Evolutionary conservation across 2,329 filamentous ascomycete species (phyloP).

Genomic region (Hypoxylon sp.): DNA sequence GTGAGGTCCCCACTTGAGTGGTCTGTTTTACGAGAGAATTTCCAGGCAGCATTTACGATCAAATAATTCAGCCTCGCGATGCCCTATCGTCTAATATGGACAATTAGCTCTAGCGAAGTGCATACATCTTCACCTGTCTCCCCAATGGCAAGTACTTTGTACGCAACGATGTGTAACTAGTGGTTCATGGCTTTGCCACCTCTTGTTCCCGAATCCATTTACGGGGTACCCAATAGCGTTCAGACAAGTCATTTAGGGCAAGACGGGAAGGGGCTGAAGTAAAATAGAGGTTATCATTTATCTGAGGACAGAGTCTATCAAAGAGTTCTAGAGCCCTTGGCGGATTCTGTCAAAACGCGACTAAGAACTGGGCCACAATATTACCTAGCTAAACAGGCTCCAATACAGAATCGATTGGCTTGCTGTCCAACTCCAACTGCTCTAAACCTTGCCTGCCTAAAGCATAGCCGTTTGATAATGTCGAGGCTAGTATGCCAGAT

Average conservation of each 20-base stretch:
- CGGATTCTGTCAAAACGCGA: conserved; percentile 11
- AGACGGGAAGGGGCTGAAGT: conserved; percentile 6
- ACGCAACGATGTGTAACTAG: conserved; percentile 2
- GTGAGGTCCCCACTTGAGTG: conserved; percentile 1
- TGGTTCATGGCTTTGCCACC: not conserved
- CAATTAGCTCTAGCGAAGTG: not conserved
- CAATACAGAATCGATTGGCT: not conserved
- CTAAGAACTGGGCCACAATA: not conserved
- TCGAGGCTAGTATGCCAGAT: not conserved
- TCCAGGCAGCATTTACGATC: conserved; percentile 20
- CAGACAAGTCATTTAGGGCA: conserved; percentile 26
- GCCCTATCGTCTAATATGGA: not conserved
- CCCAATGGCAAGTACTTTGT: not conserved
- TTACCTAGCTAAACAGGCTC: not conserved
- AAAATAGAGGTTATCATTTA: conserved; percentile 4
- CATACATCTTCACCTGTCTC: not conserved
- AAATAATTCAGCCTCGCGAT: conserved; percentile 25
- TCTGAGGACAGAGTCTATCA: conserved; percentile 4
- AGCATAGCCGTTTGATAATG: not conserved
- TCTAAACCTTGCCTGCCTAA: not conserved
- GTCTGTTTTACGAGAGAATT: conserved; percentile 1
- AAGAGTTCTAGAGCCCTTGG: not conserved
- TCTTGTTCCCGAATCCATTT: conserved; percentile 9
- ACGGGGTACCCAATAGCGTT: conserved; percentile 27
- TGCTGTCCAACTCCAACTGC: not conserved